Conservation (phyloP, 805 yeast species). For the Teunomyces kruisii region DNA sequence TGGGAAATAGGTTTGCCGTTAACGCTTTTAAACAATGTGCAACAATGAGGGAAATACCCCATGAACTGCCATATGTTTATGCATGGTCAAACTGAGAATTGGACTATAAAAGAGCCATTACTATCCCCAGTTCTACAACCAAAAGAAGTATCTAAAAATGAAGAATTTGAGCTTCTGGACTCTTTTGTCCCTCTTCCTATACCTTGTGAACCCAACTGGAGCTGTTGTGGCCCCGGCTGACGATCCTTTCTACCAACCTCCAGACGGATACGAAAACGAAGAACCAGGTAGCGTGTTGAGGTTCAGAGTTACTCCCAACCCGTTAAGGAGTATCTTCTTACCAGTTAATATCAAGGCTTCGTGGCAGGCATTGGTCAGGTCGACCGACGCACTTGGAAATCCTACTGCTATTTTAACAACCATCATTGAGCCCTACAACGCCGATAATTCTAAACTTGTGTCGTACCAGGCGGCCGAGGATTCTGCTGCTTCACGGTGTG, state of each 20-base stretch:
- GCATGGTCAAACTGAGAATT: too few species aligned
- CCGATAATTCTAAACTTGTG: slow-evolving; percentile 20
- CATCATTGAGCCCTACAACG: slow-evolving; percentile 20
- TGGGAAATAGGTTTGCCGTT: too few species aligned
- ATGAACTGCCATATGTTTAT: too few species aligned
- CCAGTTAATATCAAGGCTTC: slow-evolving; percentile 17
- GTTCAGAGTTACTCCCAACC: slow-evolving; percentile 18
- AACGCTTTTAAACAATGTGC: too few species aligned
- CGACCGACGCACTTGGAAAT: slow-evolving; percentile 18
- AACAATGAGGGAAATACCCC: too few species aligned
- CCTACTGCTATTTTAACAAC: slow-evolving; percentile 22
- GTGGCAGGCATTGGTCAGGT: slow-evolving; percentile 23
- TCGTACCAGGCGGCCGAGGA: slow-evolving; percentile 22
- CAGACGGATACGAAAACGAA: slow-evolving; percentile 19
- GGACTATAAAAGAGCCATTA: too few species aligned
- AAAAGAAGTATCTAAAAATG: too few species aligned
- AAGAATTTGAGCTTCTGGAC: too few species aligned
- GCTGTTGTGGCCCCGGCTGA: background rate
- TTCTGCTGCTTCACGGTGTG: slow-evolving; percentile 18
- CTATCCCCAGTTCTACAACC: too few species aligned
- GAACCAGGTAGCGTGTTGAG: slow-evolving; percentile 24
- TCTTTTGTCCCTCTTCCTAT: too few species aligned
- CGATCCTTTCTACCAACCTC: slow-evolving; percentile 26
- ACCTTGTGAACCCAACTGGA: background rate
- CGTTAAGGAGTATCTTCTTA: slow-evolving; percentile 16